phyloP scores from a whole-genome alignment of 2,329 filamentous ascomycete genomes.

The Pleurostoma richardsiae region DNA sequence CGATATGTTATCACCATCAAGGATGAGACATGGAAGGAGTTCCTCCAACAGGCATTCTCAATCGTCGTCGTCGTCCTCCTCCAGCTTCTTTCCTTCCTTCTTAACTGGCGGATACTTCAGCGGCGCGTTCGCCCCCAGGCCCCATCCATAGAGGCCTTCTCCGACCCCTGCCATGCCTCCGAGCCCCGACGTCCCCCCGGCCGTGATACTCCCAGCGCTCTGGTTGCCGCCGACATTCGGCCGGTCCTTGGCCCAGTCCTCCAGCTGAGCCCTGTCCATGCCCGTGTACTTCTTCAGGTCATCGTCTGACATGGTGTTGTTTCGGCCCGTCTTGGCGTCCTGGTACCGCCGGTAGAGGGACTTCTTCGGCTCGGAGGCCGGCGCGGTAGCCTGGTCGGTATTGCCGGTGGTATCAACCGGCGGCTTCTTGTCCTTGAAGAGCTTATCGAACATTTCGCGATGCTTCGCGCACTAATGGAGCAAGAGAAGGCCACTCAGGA shows the following conservation, averaged over 20 bases:
- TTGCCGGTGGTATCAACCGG: not conserved
- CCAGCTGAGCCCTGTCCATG: conserved; percentile 24
- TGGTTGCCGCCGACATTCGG: conserved; percentile 35
- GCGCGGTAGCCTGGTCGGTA: too few species aligned
- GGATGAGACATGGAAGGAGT: too few species aligned
- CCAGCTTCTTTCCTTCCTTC: too few species aligned
- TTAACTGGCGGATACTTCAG: not conserved
- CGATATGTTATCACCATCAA: too few species aligned
- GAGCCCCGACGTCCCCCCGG: conserved; percentile 23
- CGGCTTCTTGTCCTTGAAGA: not conserved
- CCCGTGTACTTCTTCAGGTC: conserved; percentile 32
- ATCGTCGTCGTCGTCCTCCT: too few species aligned
- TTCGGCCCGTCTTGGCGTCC: conserved; percentile 12
- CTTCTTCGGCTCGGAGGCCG: not conserved
- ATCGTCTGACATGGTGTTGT: conserved; percentile 29
- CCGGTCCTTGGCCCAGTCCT: conserved; percentile 27
- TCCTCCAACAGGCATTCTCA: too few species aligned
- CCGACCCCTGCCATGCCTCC: conserved; percentile 19
- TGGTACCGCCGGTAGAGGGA: conserved; percentile 16
- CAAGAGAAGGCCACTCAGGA: too few species aligned
- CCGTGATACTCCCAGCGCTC: conserved; percentile 23
- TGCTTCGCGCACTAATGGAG: too few species aligned
- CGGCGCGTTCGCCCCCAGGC: not conserved
- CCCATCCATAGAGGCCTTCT: conserved; percentile 1
- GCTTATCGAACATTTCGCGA: too few species aligned